phyloP scores from a whole-genome alignment of 768 basidiomycete genomes.

The Xerocomus brunneocitrinus region DNA sequence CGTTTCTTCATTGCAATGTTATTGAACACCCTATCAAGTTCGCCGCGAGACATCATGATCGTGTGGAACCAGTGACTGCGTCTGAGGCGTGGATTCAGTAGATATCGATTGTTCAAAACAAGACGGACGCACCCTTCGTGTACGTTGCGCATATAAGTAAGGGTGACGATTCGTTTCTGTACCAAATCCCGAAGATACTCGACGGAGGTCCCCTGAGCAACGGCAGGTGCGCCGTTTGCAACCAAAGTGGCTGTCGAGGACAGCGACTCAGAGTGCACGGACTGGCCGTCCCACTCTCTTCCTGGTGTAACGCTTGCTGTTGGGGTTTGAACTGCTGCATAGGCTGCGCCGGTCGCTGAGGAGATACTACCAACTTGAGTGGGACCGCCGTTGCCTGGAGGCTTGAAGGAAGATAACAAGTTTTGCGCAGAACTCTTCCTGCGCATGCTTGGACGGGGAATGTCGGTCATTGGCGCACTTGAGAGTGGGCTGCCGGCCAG shows the following conservation, averaged over 20 bases:
- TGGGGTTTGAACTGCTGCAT: conserved; percentile 33
- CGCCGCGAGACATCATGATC: conserved; percentile 67
- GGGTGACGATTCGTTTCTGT: conserved; percentile 78
- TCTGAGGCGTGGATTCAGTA: conserved; percentile 34
- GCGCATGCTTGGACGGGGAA: conserved; percentile 59
- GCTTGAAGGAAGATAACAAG: conserved; percentile 70
- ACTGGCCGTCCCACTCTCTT: conserved; percentile 74
- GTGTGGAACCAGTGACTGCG: conserved; percentile 88
- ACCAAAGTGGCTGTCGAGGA: conserved; percentile 39
- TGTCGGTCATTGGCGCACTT: conserved; percentile 28
- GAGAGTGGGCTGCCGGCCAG: conserved; percentile 11
- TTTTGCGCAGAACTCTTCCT: conserved; percentile 86
- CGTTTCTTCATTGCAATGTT: conserved; percentile 75
- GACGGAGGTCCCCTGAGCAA: conserved; percentile 61
- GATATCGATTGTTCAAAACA: neutral
- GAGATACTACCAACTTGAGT: conserved; percentile 31
- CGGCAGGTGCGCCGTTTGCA: conserved; percentile 27
- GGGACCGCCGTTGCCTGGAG: conserved; percentile 20
- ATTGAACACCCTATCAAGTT: conserved; percentile 71
- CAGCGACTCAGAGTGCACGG: conserved; percentile 47
- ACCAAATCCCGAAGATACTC: conserved; percentile 78
- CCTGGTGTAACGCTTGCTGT: conserved; percentile 37
- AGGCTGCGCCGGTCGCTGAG: conserved; percentile 36
- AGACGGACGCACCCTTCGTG: conserved; percentile 70
- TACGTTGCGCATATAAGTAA: conserved; percentile 80